Evolutionary conservation across 1,284 basidiomycete genomes (phyloP), one percentile per base, ranked within the genome.

Genomic region (Coniophora puteana): DNA sequence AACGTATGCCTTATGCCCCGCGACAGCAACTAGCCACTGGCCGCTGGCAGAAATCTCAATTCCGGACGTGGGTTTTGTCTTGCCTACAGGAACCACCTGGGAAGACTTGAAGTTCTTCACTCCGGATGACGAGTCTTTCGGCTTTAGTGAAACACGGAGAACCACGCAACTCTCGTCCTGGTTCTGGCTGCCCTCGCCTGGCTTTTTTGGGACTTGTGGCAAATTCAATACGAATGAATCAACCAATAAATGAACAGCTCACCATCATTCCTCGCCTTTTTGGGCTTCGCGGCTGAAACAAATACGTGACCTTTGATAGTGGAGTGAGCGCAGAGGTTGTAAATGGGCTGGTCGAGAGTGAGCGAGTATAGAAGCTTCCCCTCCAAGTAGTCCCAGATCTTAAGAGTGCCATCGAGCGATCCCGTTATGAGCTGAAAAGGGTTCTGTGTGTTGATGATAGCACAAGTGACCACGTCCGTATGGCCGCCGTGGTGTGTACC

Each of bases 371-470:
- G 69, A 12, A 96, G 67, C 4, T 76, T 71, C 1, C 85, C 93
- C 49, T 97, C 93, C 38, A 95, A 69, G 61, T 89, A 95, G 66
- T 98, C 93, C 95, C 95, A 98, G 10, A 95, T 69, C 59, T 90
- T 83, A 50, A 98, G 65, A 20, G 75, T 77, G 10, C 94, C 95
- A 53, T 94, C 89, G 40, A 85, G 61, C 3, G 91, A 91, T 23
- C 83, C 83, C 8, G 92, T 93, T 51, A 97, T 79, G 43, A 98
- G 68, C 61, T 98, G 95, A 46, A 93, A 88, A 13, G 83, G 73
- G 63, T 97, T 97, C 49, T 83, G 76, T 4, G 95, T 92, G 58
- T 84, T 89, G 43, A 98, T 66, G 37, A 85, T 67, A 36, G 88
- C 78, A 24, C 83, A 78, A 5, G 93, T 93, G 52, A 96, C 76